Evolutionary conservation across 495 filamentous ascomycete genomes (phyloP).

Genomic region (Diplogelasinospora grovesii): DNA sequence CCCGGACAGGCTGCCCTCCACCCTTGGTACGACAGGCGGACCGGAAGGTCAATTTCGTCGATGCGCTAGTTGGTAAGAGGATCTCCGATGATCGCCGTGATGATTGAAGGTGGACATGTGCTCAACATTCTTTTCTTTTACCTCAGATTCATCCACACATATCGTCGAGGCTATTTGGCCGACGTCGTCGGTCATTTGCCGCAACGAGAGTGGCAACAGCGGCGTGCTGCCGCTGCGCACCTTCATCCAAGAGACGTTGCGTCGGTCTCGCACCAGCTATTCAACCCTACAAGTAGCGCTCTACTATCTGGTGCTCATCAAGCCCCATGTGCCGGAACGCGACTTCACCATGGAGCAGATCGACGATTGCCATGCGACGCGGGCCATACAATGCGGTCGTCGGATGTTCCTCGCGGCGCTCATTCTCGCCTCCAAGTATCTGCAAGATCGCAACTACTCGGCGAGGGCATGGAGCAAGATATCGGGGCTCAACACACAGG

Average conservation of each 20-base stretch:
- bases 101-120: slow-evolving; percentile 19
- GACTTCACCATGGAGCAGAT: slow-evolving; percentile 83
- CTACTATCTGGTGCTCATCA: slow-evolving; percentile 93
- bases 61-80: slow-evolving; percentile 94
- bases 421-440: slow-evolving; percentile 92
- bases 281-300: slow-evolving; percentile 94
- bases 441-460: slow-evolving; percentile 97
- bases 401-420: slow-evolving; percentile 94
- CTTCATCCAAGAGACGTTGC: slow-evolving; percentile 95
- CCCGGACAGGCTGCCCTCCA: slow-evolving; percentile 64
- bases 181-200: slow-evolving; percentile 54
- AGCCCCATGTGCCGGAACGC: slow-evolving; percentile 75
- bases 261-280: slow-evolving; percentile 91
- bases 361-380: slow-evolving; percentile 62
- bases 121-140: slow-evolving; percentile 20
- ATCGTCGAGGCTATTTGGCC: slow-evolving; percentile 98
- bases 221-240: slow-evolving; percentile 84
- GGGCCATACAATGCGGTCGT: slow-evolving; percentile 90
- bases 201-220: slow-evolving; percentile 50
- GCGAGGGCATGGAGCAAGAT: slow-evolving; percentile 98
- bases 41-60: slow-evolving; percentile 92
- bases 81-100: slow-evolving; percentile 7
- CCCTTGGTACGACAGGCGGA: slow-evolving; percentile 83
- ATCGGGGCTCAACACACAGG: slow-evolving; percentile 77
- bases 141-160: slow-evolving; percentile 88